phyloP scores from a whole-genome alignment of 306 rosid genomes.

The Dalbergia cultrata region DNA sequence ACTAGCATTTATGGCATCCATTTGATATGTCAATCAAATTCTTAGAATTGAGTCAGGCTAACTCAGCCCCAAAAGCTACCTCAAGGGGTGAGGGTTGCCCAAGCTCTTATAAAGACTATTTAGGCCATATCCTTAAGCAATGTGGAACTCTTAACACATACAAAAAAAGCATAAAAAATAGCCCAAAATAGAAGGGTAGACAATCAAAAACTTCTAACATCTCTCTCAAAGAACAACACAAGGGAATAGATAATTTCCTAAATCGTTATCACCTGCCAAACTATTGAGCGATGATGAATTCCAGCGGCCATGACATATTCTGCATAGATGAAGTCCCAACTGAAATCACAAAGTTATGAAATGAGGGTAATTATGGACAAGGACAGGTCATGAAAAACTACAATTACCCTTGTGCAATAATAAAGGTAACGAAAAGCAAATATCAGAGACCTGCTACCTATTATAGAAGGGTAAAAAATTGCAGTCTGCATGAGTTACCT shows the following conservation, averaged over 20 bases:
- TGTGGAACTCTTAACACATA: too few species aligned
- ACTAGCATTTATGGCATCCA: constrained; percentile 6
- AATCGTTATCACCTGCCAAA: constrained; percentile 81
- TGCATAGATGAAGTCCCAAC: constrained; percentile 99
- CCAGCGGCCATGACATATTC: constrained; percentile 99
- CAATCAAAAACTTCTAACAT: constrained; percentile 19
- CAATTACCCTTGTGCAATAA: constrained; percentile 1
- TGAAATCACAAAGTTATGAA: constrained; percentile 53
- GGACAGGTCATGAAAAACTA: constrained; percentile 22
- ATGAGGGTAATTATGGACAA: constrained; percentile 23
- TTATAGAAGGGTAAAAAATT: background rate
- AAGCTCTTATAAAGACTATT: too few species aligned
- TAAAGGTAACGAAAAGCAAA: constrained; percentile 1
- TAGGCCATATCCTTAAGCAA: too few species aligned
- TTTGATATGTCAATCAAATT: too few species aligned
- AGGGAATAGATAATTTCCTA: constrained; percentile 15
- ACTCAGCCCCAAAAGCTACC: too few species aligned
- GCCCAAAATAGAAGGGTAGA: background rate
- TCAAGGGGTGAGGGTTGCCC: too few species aligned
- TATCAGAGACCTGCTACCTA: too few species aligned
- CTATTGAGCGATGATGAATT: constrained; percentile 85
- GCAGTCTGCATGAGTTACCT: constrained; percentile 57
- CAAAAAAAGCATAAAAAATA: background rate
- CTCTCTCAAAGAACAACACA: constrained; percentile 19
- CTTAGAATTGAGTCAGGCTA: too few species aligned